phyloP scores from a whole-genome alignment of 2,329 filamentous ascomycete species.

The Anthostomella pinea region DNA sequence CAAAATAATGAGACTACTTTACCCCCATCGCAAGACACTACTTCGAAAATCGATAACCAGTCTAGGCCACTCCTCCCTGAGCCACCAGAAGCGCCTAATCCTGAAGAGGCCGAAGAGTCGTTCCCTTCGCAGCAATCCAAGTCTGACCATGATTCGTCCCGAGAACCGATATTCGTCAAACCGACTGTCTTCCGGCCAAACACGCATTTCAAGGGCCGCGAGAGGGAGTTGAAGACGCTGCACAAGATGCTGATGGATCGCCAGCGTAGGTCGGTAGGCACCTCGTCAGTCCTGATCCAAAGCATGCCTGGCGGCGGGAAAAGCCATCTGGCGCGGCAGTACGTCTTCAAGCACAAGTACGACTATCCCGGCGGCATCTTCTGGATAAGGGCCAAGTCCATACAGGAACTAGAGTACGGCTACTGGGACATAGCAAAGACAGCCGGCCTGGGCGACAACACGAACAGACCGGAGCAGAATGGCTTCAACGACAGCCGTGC shows the following conservation, averaged over 20 bases:
- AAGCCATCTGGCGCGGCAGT: slow-evolving; percentile 65
- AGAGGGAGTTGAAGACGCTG: slow-evolving; percentile 55
- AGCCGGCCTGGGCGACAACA: slow-evolving; percentile 47
- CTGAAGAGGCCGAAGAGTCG: slow-evolving; percentile 22
- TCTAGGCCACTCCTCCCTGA: slow-evolving; percentile 29
- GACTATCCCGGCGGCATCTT: slow-evolving; percentile 66
- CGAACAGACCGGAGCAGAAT: slow-evolving; percentile 36
- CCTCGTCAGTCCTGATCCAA: slow-evolving; percentile 61
- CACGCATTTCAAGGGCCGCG: slow-evolving; percentile 55
- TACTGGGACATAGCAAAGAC: slow-evolving; percentile 65
- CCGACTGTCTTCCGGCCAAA: slow-evolving; percentile 60
- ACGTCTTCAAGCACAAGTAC: slow-evolving; percentile 57
- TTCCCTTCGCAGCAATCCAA: slow-evolving; percentile 31
- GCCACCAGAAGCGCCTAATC: slow-evolving; percentile 23
- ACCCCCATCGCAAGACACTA: slow-evolving; percentile 24
- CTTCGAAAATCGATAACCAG: slow-evolving; percentile 23
- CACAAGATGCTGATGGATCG: slow-evolving; percentile 58
- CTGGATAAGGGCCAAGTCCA: slow-evolving; percentile 64
- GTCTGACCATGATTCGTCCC: slow-evolving; percentile 20
- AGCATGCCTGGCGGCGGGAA: slow-evolving; percentile 67
- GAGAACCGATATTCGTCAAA: slow-evolving; percentile 38
- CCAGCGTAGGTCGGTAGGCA: slow-evolving; percentile 53
- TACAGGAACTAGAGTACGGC: slow-evolving; percentile 56
- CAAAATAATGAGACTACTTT: slow-evolving; percentile 33
- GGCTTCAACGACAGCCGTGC: slow-evolving; percentile 39